These are phyloP conservation scores for Periconia digitata DNA, from an alignment of 2,329 filamentous ascomycete genomes.

Conservation along the genomic window DNA sequence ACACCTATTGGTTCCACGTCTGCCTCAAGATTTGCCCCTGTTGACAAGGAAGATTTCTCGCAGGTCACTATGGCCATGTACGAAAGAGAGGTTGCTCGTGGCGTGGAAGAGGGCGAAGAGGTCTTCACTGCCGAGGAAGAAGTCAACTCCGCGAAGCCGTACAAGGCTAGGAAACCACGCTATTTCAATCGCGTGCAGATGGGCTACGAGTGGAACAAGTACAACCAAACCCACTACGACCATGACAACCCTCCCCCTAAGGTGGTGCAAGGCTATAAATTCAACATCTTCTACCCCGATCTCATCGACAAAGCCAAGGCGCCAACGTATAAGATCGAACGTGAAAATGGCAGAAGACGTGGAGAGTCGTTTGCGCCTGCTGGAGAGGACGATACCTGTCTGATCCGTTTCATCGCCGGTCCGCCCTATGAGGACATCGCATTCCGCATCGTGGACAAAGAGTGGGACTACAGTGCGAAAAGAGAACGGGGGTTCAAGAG, in stretches of 20 bases:
- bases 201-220: slow-evolving; percentile 99
- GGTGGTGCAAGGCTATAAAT: slow-evolving; percentile 98
- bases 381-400: slow-evolving; percentile 93
- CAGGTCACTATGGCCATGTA: slow-evolving; percentile 86
- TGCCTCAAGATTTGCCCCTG: slow-evolving; percentile 68
- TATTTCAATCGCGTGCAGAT: slow-evolving; percentile 99
- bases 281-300: slow-evolving; percentile 99
- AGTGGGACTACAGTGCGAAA: slow-evolving; percentile 99
- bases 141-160: slow-evolving; percentile 67
- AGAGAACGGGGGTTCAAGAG: slow-evolving; percentile 92
- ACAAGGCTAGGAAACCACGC: slow-evolving; percentile 85
- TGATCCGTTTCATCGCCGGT: slow-evolving; percentile 93
- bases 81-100: slow-evolving; percentile 88
- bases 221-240: slow-evolving; percentile 99
- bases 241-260: slow-evolving; percentile 97
- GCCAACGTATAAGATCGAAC: slow-evolving; percentile 92
- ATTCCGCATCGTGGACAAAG: slow-evolving; percentile 95
- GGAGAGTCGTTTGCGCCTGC: slow-evolving; percentile 92
- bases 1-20: slow-evolving; percentile 54
- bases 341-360: slow-evolving; percentile 83
- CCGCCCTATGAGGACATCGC: slow-evolving; percentile 96
- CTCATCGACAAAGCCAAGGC: slow-evolving; percentile 93
- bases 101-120: slow-evolving; percentile 91
- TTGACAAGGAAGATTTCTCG: slow-evolving; percentile 77
- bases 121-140: slow-evolving; percentile 90